These are phyloP conservation scores for Liriodendron chinense DNA, from an alignment of 164 flowering plant genomes.

Conservation along the genomic window DNA sequence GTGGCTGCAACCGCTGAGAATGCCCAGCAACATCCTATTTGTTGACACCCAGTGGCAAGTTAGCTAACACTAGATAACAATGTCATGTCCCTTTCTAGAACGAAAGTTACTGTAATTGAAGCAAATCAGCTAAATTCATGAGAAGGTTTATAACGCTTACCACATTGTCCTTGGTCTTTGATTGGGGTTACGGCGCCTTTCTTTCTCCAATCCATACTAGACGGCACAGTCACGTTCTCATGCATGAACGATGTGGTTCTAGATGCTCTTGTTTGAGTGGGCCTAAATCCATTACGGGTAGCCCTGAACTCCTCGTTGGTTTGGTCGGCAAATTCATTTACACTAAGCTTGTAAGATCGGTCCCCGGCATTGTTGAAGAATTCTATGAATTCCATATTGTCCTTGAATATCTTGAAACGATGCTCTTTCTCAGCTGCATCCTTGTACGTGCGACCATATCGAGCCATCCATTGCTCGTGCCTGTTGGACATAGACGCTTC, in stretches of 20 bases:
- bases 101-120: too few relatives aligned
- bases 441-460: not conserved
- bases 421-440: not conserved
- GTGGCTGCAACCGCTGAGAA: slow-evolving; percentile 11
- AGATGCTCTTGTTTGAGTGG: not conserved
- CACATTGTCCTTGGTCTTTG: too few relatives aligned
- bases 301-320: slow-evolving; percentile 32
- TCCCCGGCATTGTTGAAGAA: not conserved
- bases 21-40: slow-evolving; percentile 11
- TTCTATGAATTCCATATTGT: not conserved
- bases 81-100: too few relatives aligned
- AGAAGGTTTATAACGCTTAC: too few relatives aligned
- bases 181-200: slow-evolving; percentile 30
- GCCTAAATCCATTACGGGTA: slow-evolving; percentile 15
- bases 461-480: slow-evolving; percentile 34
- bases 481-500: slow-evolving; percentile 16
- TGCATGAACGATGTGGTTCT: not conserved
- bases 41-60: not conserved
- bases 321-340: slow-evolving; percentile 27
- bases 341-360: slow-evolving; percentile 15
- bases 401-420: not conserved
- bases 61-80: too few relatives aligned
- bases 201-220: slow-evolving; percentile 32
- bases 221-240: slow-evolving; percentile 7
- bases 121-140: too few relatives aligned